Base-by-base conservation (phyloP, 768 basidiomycete genomes). In the Boletus subparvulus region DNA sequence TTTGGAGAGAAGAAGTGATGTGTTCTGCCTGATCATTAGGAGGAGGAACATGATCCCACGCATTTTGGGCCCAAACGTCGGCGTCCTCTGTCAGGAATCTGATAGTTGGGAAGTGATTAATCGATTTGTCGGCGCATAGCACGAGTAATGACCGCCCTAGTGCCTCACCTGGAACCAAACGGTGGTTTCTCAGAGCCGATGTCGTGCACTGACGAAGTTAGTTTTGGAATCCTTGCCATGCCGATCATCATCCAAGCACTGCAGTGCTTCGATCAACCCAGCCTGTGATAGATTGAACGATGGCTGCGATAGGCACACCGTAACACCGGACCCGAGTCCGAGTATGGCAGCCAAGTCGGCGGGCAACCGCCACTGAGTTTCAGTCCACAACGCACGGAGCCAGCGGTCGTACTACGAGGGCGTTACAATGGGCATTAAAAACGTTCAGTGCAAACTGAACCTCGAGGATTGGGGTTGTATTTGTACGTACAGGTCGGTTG, bases 41-140 rank as follows among this genome's bases (percentile, higher is more conserved):
- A 6, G 87, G 87, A 33, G 87, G 85, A 44, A 94, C 92, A 67
- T 93, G 92, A 68, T 94, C 91, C 94, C 92, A 94, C 1, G 92
- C 92, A 65, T 94, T 94, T 59, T 92, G 87, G 26, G 80, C 78
- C 89, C 91, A 94, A 4, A 92, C 87, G 61, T 91, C 83, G n/a
- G 76, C 68, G 40, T 86, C 81, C 26, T 85, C 77, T 44, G 80
- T 86, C 39, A 92, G 78, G 67, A 89, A 90, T 69, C 90, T 90
- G 58, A 39, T 32, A 28, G 41, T 37, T 40, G 32, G 61, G 26
- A 7, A 4, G 12, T 16, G 21, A 44, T 59, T 11, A 7, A 4
- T 10, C 14, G 21, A 44, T 59, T 11, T 33, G 37, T 58, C 5
- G 30, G 59, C 47, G 50, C 12, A 35, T n/a, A 2, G 8, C 3